phyloP scores from a whole-genome alignment of 2,329 filamentous ascomycete genomes.

The Pestalotiopsis sp. region DNA sequence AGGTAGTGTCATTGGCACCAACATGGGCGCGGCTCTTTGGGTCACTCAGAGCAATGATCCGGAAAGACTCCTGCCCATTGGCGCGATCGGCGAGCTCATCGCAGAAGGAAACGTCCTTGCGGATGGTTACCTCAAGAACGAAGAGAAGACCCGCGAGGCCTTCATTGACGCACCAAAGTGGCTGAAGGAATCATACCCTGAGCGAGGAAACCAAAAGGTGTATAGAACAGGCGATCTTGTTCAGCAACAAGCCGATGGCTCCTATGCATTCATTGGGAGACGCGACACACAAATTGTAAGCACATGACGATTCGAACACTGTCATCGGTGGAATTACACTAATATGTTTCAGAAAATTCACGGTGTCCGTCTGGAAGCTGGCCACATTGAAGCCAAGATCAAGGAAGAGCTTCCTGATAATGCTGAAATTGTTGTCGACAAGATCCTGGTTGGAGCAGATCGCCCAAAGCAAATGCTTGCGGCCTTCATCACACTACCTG shows the following conservation, averaged over 20 bases:
- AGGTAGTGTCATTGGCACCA: constrained; percentile 1
- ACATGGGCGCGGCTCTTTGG: constrained; percentile 8
- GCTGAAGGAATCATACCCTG: neutral
- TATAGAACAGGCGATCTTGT: constrained; percentile 14
- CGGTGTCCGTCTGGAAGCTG: constrained; percentile 10
- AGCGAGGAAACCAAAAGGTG: constrained; percentile 3
- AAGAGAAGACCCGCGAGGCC: constrained; percentile 17
- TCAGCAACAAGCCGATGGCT: neutral
- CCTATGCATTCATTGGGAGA: constrained; percentile 1
- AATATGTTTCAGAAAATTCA: constrained; percentile 1
- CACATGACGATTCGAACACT: neutral
- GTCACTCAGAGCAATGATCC: constrained; percentile 11
- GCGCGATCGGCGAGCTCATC: constrained; percentile 18
- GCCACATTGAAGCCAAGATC: constrained; percentile 12
- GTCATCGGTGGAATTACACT: neutral
- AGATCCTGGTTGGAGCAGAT: constrained; percentile 10
- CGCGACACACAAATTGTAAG: constrained; percentile 19
- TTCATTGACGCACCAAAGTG: constrained; percentile 24
- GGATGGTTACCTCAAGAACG: constrained; percentile 32
- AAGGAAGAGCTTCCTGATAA: constrained; percentile 9
- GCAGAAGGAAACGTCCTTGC: constrained; percentile 17
- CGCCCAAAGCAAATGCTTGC: constrained; percentile 11
- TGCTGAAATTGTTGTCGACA: constrained; percentile 9
- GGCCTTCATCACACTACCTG: constrained; percentile 10
- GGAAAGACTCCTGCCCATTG: constrained; percentile 15